Evolutionary conservation across 2,329 filamentous ascomycete genomes (phyloP).

Genomic region (Raffaelea arxii): DNA sequence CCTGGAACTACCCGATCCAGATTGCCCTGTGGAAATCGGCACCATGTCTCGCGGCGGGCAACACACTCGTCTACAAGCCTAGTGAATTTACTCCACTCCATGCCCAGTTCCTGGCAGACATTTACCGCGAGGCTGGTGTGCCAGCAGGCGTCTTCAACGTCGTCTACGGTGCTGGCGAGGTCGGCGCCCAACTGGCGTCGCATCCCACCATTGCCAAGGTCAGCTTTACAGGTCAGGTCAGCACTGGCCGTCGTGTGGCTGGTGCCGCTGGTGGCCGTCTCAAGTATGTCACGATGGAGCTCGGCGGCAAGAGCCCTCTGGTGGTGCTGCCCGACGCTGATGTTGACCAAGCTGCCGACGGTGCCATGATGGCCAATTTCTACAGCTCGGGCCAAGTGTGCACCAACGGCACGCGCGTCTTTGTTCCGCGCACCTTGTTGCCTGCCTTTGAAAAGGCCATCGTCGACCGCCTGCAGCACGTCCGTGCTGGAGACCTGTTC

Average conservation of each 20-base stretch:
- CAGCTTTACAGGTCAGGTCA: constrained; percentile 60
- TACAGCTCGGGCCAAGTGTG: constrained; percentile 87
- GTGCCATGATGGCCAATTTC: constrained; percentile 91
- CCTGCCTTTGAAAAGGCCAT: constrained; percentile 30
- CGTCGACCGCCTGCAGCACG: constrained; percentile 57
- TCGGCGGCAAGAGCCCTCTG: constrained; percentile 55
- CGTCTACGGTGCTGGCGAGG: constrained; percentile 27
- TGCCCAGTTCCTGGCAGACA: constrained; percentile 23
- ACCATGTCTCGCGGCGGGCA: constrained; percentile 32
- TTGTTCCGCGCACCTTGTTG: constrained; percentile 61
- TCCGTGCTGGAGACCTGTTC: constrained; percentile 65
- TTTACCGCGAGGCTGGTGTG: constrained; percentile 32
- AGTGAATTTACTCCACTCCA: constrained; percentile 32
- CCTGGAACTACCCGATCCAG: constrained; percentile 30
- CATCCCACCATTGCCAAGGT: constrained; percentile 46
- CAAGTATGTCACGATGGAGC: constrained; percentile 63
- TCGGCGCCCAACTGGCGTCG: constrained; percentile 12
- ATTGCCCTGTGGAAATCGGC: constrained; percentile 29
- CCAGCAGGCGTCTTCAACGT: constrained; percentile 33
- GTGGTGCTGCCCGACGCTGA: constrained; percentile 74
- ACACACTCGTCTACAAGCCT: constrained; percentile 33
- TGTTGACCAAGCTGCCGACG: constrained; percentile 71
- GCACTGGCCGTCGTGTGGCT: constrained; percentile 55
- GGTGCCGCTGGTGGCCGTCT: constrained; percentile 47
- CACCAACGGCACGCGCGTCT: constrained; percentile 85